phyloP scores from a whole-genome alignment of 106 monocot species.

The Allium fistulosum region DNA sequence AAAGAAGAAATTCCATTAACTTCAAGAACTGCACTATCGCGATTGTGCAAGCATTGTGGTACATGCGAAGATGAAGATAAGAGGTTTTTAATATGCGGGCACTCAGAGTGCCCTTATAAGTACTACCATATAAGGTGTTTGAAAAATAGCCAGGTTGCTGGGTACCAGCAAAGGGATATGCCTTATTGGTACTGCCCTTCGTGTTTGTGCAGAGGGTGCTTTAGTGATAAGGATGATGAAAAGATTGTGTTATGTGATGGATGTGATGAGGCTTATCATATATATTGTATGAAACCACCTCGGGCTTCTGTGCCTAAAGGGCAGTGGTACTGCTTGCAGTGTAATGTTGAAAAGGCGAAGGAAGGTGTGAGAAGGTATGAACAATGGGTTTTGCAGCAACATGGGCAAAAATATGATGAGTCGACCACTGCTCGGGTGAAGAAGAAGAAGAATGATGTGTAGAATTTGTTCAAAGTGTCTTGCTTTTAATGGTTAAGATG shows the following conservation, averaged over 20 bases:
- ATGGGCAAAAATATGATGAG: constrained; percentile 24
- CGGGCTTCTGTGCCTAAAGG: constrained; percentile 41
- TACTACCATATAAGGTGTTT: constrained; percentile 62
- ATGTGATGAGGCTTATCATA: constrained; percentile 71
- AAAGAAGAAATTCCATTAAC: constrained; percentile 17
- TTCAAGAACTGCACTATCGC: constrained; percentile 25
- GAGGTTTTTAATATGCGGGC: constrained; percentile 53
- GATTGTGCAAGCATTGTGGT: constrained; percentile 62
- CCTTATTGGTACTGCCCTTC: constrained; percentile 78
- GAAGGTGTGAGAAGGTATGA: constrained; percentile 56
- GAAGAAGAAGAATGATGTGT: no score
- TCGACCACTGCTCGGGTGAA: no score
- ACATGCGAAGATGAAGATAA: constrained; percentile 61
- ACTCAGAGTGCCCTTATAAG: constrained; percentile 51
- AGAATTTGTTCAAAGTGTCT: no score
- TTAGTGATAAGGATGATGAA: constrained; percentile 44
- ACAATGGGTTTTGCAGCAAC: constrained; percentile 28
- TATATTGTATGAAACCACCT: constrained; percentile 69
- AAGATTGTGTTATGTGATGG: constrained; percentile 64
- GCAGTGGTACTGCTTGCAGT: constrained; percentile 48
- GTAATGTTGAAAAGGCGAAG: constrained; percentile 42
- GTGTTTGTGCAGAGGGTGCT: constrained; percentile 60
- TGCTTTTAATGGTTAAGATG: no score
- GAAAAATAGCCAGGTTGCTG: constrained; percentile 46
- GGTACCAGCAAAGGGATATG: constrained; percentile 20